Conservation (phyloP, 768 basidiomycete species). For the Rhizopogon rudus region DNA sequence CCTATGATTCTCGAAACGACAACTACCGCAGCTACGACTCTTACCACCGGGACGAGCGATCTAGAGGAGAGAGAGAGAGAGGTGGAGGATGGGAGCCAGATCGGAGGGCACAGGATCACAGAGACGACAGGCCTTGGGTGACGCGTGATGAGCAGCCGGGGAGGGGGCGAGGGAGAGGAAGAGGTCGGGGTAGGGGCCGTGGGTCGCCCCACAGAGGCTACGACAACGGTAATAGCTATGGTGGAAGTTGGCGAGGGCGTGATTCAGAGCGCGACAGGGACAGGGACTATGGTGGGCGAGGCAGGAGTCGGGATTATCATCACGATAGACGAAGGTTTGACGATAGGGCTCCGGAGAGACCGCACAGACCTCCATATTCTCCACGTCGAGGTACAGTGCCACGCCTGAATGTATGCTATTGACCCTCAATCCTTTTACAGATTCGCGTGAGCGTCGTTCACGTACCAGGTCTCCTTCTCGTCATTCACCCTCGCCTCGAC, state of each 20-base stretch:
- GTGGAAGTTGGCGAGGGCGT: background rate
- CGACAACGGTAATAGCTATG: background rate
- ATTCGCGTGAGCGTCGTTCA: background rate
- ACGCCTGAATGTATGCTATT: background rate
- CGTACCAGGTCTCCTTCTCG: background rate
- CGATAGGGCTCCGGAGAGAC: background rate
- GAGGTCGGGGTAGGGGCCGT: background rate
- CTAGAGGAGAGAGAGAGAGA: background rate
- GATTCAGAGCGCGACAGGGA: constrained; percentile 19
- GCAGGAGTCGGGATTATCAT: constrained; percentile 11
- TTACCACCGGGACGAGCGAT: background rate
- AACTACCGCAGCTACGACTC: background rate
- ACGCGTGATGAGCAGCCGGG: background rate
- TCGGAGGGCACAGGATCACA: background rate
- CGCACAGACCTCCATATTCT: background rate
- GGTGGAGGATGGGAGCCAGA: constrained; percentile 2
- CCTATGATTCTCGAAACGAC: background rate
- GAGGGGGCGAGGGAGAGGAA: background rate
- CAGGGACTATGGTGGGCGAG: constrained; percentile 11
- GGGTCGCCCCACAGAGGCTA: background rate
- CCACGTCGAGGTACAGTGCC: background rate
- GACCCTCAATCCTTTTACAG: background rate
- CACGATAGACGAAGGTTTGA: background rate
- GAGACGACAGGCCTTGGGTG: constrained; percentile 3
- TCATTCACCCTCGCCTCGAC: background rate